Evolutionary conservation across 495 filamentous ascomycete species (phyloP).

Genomic region (Entonaema liquescens): DNA sequence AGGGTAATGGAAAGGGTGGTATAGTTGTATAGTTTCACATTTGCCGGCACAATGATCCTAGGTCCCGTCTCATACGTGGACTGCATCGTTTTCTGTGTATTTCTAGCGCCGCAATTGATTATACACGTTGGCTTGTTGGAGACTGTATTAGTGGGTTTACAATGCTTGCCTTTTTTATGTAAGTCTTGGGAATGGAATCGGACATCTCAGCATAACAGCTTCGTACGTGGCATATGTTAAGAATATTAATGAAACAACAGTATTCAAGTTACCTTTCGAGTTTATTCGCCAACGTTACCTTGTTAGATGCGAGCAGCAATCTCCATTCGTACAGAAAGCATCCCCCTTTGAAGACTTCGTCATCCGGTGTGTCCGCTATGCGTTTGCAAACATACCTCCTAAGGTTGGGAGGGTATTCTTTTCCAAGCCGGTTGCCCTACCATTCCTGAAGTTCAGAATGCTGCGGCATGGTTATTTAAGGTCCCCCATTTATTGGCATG

Average conservation of each 20-base stretch:
- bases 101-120: conserved; percentile 71
- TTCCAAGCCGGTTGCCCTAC: conserved; percentile 72
- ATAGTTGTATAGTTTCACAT: background rate
- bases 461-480: conserved; percentile 69
- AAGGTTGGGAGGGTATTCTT: conserved; percentile 77
- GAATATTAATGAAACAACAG: conserved; percentile 48
- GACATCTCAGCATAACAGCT: background rate
- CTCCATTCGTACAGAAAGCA: conserved; percentile 70
- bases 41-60: conserved; percentile 58
- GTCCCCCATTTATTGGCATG: conserved; percentile 69
- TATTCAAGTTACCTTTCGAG: conserved; percentile 62
- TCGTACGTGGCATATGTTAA: conserved; percentile 5
- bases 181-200: conserved; percentile 37
- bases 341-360: conserved; percentile 78
- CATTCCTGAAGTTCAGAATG: conserved; percentile 78
- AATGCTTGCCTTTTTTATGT: conserved; percentile 77
- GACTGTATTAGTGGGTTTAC: conserved; percentile 63
- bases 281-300: conserved; percentile 68
- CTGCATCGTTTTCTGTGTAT: conserved; percentile 71
- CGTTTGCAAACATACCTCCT: conserved; percentile 73
- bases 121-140: conserved; percentile 64
- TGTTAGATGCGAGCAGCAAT: conserved; percentile 50
- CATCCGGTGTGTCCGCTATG: conserved; percentile 77
- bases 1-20: background rate
- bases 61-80: conserved; percentile 75